Evolutionary conservation across 169 alveolate genomes (phyloP), one percentile per base, ranked within the genome.

Genomic region (Eimeria tenella): DNA sequence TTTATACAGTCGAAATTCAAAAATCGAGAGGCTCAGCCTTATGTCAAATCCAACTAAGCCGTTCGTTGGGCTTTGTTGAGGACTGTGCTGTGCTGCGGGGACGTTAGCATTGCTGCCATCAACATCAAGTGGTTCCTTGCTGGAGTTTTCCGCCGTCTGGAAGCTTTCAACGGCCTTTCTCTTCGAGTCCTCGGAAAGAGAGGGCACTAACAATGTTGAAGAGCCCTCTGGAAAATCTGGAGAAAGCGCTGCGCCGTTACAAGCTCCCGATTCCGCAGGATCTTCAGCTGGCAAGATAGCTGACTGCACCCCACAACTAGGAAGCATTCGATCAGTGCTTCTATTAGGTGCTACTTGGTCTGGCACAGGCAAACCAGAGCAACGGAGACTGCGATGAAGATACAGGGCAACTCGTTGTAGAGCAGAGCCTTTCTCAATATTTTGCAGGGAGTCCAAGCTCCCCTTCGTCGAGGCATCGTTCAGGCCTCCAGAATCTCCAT

Each of bases 21-120:
- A 50, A 17, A 42, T 19, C 52, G 91, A 84, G 58, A 84, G 65
- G 15, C 91, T 77, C 19, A 84, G 25, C 60, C 23, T 58, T 3
- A 84, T 49, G 63, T 84, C 91, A 58, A 84, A 84, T 42, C 91
- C 91, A n/a, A 58, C 52, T 56, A 84, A 77, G 11, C 91, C 79
- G 5, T 60, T 52, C 58, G 55, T 0, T 0, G 23, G 56, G 4
- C n/a, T 4, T 50, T 55, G 74, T 8, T 13, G 9, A 56, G 25
- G 17, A 13, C 6, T 15, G 0, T 56, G 70, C 53, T 81, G 49
- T 65, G 55, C 21, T 23, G 89, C 58, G 25, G 4, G 55, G 11
- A 71, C 21, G 17, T 25, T 5, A 4, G 52, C 89, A 3, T 21
- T 13, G 25, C 10, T 56, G 55, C n/a, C 89, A 21, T 79, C 73